Percentiles rank a stretch among this genome's conserved stretches.
Conservation (phyloP, 2,329 filamentous ascomycete species). For the Hypoxylon sp. region DNA sequence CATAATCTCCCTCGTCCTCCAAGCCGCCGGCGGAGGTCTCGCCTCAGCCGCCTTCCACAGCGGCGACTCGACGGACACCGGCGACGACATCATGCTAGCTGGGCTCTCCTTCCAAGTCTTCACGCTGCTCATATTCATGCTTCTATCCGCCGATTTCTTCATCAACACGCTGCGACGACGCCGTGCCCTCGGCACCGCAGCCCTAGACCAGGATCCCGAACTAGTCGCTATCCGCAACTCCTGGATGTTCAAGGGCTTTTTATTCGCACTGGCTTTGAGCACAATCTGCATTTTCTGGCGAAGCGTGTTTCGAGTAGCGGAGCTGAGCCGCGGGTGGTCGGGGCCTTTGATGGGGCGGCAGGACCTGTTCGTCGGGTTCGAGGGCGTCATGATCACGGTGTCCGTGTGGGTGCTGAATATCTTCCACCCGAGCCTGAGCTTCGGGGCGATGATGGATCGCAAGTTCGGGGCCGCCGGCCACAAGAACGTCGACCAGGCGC, state of each 20-base stretch:
- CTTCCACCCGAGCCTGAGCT: slow-evolving; percentile 60
- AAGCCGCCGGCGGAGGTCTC: slow-evolving; percentile 72
- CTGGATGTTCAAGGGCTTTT: slow-evolving; percentile 66
- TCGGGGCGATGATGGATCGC: slow-evolving; percentile 45
- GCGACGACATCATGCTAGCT: slow-evolving; percentile 76
- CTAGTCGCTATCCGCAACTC: slow-evolving; percentile 58
- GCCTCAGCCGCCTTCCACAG: slow-evolving; percentile 61
- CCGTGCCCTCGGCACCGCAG: slow-evolving; percentile 53
- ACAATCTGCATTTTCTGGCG: slow-evolving; percentile 76
- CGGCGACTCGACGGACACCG: slow-evolving; percentile 56
- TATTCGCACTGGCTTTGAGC: slow-evolving; percentile 68
- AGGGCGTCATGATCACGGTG: slow-evolving; percentile 67
- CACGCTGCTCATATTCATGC: slow-evolving; percentile 69
- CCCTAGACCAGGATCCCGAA: slow-evolving; percentile 58
- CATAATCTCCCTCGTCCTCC: slow-evolving; percentile 71
- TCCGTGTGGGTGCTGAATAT: slow-evolving; percentile 63
- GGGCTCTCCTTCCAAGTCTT: slow-evolving; percentile 74
- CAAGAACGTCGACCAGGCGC: background rate
- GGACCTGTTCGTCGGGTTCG: slow-evolving; percentile 70
- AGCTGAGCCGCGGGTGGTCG: slow-evolving; percentile 75
- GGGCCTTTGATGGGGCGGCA: slow-evolving; percentile 70
- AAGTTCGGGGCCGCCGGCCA: slow-evolving; percentile 20
- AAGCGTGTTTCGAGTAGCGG: slow-evolving; percentile 75
- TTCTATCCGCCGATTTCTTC: slow-evolving; percentile 66
- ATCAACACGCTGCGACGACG: slow-evolving; percentile 58